Percentiles rank a stretch among this genome's conserved stretches.
Evolutionary conservation across 2,329 filamentous ascomycete species (phyloP).

Genomic region (Trichoderma sp.): DNA sequence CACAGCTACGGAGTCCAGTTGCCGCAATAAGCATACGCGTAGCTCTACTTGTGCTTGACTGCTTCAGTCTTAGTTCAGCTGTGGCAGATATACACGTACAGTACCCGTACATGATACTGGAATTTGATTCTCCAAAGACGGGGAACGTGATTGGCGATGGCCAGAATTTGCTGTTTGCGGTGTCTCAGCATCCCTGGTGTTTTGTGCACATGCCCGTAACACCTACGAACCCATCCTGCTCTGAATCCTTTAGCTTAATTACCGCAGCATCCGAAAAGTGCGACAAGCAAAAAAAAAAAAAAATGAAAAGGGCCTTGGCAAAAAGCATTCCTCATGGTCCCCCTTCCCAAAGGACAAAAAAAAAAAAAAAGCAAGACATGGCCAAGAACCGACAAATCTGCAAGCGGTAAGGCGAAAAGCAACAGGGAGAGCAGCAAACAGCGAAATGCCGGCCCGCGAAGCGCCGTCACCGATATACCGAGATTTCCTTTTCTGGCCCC

Average conservation of each 20-base stretch:
- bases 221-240: background rate
- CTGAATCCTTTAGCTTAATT: constrained; percentile 10
- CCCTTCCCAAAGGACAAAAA: background rate
- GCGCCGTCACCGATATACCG: background rate
- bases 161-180: background rate
- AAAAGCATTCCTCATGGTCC: background rate
- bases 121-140: background rate
- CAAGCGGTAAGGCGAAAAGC: background rate
- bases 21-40: constrained; percentile 6
- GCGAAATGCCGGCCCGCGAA: background rate
- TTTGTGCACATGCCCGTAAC: background rate
- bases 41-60: background rate
- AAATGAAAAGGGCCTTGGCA: background rate
- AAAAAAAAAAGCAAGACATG: background rate
- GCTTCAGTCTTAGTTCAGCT: constrained; percentile 9
- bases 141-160: background rate
- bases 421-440: background rate
- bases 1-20: background rate
- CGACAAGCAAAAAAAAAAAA: background rate
- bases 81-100: background rate
- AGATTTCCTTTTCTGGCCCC: background rate
- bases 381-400: background rate
- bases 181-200: background rate
- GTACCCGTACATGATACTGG: background rate
- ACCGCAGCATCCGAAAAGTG: constrained; percentile 4